phyloP scores from a whole-genome alignment of 805 yeast species.

The Saccharomycopsis schoenii region DNA sequence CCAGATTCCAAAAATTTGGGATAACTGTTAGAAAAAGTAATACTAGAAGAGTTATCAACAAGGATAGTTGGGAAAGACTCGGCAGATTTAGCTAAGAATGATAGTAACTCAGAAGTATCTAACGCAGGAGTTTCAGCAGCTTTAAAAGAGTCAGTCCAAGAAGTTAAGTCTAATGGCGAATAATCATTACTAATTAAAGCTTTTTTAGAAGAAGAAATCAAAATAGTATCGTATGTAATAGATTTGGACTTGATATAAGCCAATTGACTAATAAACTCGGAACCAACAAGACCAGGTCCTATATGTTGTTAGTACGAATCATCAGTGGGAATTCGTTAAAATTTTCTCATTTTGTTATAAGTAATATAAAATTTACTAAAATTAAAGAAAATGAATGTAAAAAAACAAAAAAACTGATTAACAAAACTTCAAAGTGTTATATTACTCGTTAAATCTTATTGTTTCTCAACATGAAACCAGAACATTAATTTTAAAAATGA shows the following conservation, averaged over 20 bases:
- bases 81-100: slow-evolving; percentile 41
- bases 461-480: not conserved
- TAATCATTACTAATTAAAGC: slow-evolving; percentile 63
- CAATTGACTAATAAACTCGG: slow-evolving; percentile 81
- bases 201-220: slow-evolving; percentile 65
- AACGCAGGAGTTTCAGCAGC: slow-evolving; percentile 39
- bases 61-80: slow-evolving; percentile 57
- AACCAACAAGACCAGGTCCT: slow-evolving; percentile 93
- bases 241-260: slow-evolving; percentile 43
- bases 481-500: not conserved
- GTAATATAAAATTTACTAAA: too few species aligned
- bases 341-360: not conserved
- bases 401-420: not conserved
- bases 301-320: slow-evolving; percentile 2
- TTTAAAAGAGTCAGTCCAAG: slow-evolving; percentile 43
- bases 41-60: slow-evolving; percentile 91
- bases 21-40: slow-evolving; percentile 64
- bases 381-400: not conserved
- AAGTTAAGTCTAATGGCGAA: slow-evolving; percentile 53
- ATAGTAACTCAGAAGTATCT: slow-evolving; percentile 47
- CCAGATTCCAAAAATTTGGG: slow-evolving; percentile 66
- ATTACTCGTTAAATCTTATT: too few species aligned
- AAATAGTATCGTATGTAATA: slow-evolving; percentile 65
- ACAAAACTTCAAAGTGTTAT: too few species aligned
- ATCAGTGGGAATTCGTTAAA: not conserved